Evolutionary conservation across 2,329 filamentous ascomycete genomes (phyloP), one percentile per base, ranked within the genome.

Genomic region (Mollisia scopiformis): DNA sequence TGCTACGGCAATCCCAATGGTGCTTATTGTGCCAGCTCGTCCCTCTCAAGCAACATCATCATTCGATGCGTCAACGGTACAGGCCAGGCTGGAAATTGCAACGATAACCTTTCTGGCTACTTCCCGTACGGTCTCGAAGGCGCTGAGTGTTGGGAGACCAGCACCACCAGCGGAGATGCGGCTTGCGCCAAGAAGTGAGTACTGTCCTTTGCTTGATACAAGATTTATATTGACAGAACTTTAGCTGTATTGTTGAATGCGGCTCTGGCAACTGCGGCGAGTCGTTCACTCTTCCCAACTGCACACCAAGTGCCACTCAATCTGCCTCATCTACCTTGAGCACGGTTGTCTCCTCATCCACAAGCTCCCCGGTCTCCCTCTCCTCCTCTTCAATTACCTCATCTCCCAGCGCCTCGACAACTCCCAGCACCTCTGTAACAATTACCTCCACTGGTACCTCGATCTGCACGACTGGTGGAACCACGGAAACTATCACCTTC

Each of bases 141-240:
- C 14, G 67, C 75, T 28, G 68, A 71, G 14, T 83, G 80, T 75
- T 80, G 71, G 66, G 71, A 81, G 70, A 74, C 75, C 53, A 71
- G 72, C 31, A 53, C 67, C 13, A 71, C 68, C 11, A 72, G 73
- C 37, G 80, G 80, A 57, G 76, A 81, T 58, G 81, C 80, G 50
- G 78, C 76, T 57, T 83, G 81, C 70, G 73, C 75, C 65, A 82
- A 80, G 76, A 80, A 80, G 70, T 71, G 57, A 62, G 62, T 67
- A 46, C 13, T 7, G 21, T 41, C 54, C 49, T 46, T 21, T 16
- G 14, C 28, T 37, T 27, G 2, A 14, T 28, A 1, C 41, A 25
- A 30, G 21, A 28, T 35, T 41, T 41, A 19, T 23, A 46, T 58
- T 61, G 56, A 63, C 60, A 53, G 43, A 35, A 13, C 13, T 46